Evolutionary conservation across 805 yeast genomes (phyloP), one percentile per base, ranked within the genome.

Genomic region (Myxozyma kluyveri): DNA sequence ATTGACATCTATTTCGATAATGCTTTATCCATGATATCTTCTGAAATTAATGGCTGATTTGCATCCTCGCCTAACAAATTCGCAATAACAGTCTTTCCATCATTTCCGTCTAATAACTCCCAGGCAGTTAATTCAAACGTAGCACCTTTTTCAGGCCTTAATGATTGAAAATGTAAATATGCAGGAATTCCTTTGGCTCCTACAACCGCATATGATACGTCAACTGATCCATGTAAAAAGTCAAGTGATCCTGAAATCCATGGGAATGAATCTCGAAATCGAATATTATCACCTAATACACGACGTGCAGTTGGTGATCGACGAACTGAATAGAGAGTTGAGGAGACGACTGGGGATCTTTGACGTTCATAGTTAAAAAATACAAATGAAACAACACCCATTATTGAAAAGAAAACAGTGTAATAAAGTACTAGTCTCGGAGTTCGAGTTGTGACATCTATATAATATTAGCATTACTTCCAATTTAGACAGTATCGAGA

Each of bases 301-400:
- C 78, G 79, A 49, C 80, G 75, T 9, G 89, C 89, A 40, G 70
- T 56, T 7, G 77, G 74, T 1, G 91, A 84, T 65, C 96, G 76
- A 65, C 99, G 80, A 61, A 91, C 71, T 57, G 88, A 85, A 68
- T 88, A 89, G 67, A 93, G 72, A 3, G 96, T 85, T 4, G 96
- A 90, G 37, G 85, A 79, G 62, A 91, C 85, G 53, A 91, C 79
- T 1, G 98, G 97, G 12, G 96, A 87, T 41, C 86, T 82, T 18
- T 89, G 82, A 67, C 89, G 90, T 67, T 93, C 99, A 70, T 91
- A 90, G 73, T 93, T 90, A 78, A 91, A 84, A 63, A 91, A 86
- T 27, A 86, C 77, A 27, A 77, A 72, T 44, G 84, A 69, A 1
- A 84, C 70, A 3, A 75, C 69, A 22, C 77, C 76, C 78, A 84